These are phyloP conservation scores for Colletotrichum sp. DNA, from an alignment of 2,329 filamentous ascomycete species.

Conservation along the genomic window DNA sequence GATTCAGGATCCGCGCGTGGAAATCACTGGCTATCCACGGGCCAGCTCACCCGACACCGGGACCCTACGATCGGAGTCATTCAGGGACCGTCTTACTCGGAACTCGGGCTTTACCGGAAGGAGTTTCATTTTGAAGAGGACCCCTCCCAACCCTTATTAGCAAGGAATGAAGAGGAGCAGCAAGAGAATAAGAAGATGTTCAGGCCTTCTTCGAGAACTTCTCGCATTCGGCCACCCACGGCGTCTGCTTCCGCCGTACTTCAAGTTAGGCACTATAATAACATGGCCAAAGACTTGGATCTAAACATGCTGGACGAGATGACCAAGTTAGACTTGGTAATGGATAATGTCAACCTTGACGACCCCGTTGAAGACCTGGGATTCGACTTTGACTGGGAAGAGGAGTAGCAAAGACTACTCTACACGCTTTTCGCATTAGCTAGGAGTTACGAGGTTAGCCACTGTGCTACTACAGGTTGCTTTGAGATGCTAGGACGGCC, in stretches of 20 bases:
- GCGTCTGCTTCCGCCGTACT: neutral
- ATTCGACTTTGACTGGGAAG: neutral
- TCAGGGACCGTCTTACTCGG: slow-evolving; percentile 57
- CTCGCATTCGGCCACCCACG: slow-evolving; percentile 14
- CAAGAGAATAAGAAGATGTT: slow-evolving; percentile 39
- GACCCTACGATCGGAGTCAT: slow-evolving; percentile 59
- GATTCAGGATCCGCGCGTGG: slow-evolving; percentile 29
- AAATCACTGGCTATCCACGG: slow-evolving; percentile 40
- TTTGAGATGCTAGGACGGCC: neutral
- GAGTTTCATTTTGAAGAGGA: slow-evolving; percentile 55
- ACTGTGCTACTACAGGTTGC: neutral
- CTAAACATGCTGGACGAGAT: neutral
- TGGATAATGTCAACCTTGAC: neutral
- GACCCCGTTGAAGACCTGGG: neutral
- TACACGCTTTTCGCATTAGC: neutral
- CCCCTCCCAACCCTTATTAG: slow-evolving; percentile 46
- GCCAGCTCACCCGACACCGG: slow-evolving; percentile 45
- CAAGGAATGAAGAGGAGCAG: slow-evolving; percentile 47
- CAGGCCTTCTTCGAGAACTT: neutral
- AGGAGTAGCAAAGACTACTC: neutral
- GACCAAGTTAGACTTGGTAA: neutral
- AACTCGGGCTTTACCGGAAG: slow-evolving; percentile 48
- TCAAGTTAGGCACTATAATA: neutral
- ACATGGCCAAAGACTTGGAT: neutral
- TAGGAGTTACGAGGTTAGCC: neutral